Percentiles rank a stretch among this genome's conserved stretches.
Evolutionary conservation across 768 basidiomycete genomes (phyloP).

Genomic region (Cubamyces lactineus): DNA sequence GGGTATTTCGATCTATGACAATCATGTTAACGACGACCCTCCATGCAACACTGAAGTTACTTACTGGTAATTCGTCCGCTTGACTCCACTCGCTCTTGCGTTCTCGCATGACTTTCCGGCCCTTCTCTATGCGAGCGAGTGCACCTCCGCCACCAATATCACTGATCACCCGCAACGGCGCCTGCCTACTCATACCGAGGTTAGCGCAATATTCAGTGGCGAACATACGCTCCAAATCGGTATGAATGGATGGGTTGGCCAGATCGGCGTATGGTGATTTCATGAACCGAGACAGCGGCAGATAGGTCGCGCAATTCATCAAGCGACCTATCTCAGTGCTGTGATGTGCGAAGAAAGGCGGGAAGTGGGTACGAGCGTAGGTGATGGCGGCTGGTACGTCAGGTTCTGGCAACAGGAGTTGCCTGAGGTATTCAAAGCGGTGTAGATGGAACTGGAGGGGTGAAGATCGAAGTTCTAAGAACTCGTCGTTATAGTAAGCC

Average conservation of each 20-base stretch:
- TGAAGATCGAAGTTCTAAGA: slow-evolving; percentile 71
- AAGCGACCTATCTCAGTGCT: slow-evolving; percentile 68
- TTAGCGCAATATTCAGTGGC: slow-evolving; percentile 87
- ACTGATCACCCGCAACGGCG: slow-evolving; percentile 85
- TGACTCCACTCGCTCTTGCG: slow-evolving; percentile 92
- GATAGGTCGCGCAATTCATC: slow-evolving; percentile 67
- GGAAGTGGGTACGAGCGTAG: slow-evolving; percentile 73
- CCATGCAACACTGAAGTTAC: background rate
- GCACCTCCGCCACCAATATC: slow-evolving; percentile 95
- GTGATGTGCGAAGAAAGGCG: slow-evolving; percentile 66
- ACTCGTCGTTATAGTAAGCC: slow-evolving; percentile 66
- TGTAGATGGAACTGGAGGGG: slow-evolving; percentile 90
- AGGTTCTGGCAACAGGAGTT: slow-evolving; percentile 66
- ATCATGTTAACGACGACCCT: background rate
- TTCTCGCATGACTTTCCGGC: slow-evolving; percentile 90
- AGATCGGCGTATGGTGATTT: slow-evolving; percentile 77
- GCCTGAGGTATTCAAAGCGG: slow-evolving; percentile 84
- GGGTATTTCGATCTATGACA: slow-evolving; percentile 86
- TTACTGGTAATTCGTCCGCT: slow-evolving; percentile 86
- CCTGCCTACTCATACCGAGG: slow-evolving; percentile 86
- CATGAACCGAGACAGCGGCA: slow-evolving; percentile 69
- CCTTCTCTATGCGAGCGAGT: slow-evolving; percentile 90
- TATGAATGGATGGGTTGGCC: slow-evolving; percentile 69
- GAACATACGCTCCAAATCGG: slow-evolving; percentile 81
- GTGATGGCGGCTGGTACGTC: slow-evolving; percentile 62